These are phyloP conservation scores for Ophiostoma sp. DNA, from an alignment of 2,329 filamentous ascomycete species.

Conservation along the genomic window DNA sequence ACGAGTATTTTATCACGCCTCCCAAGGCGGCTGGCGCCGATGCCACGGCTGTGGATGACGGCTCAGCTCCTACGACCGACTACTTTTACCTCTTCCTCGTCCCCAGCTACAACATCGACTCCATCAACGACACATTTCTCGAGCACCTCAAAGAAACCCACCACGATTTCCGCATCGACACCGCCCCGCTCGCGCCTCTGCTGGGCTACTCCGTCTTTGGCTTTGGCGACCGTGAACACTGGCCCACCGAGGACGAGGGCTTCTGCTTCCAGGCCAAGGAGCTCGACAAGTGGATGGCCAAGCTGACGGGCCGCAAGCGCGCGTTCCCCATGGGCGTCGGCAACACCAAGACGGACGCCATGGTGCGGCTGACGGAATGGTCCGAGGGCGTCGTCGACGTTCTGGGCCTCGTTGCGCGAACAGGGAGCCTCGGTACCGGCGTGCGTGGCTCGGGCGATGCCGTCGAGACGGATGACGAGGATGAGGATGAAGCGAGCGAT, in stretches of 20 bases:
- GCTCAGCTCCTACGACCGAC: constrained; percentile 48
- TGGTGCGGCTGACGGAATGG: constrained; percentile 74
- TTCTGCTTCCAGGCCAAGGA: constrained; percentile 93
- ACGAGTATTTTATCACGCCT: constrained; percentile 83
- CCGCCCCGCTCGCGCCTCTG: constrained; percentile 72
- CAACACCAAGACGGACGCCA: constrained; percentile 72
- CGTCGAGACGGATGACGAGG: constrained; percentile 80
- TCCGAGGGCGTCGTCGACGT: constrained; percentile 70
- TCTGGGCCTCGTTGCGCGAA: constrained; percentile 62
- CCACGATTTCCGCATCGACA: constrained; percentile 95
- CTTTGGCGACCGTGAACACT: constrained; percentile 86
- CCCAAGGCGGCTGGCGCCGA: constrained; percentile 52
- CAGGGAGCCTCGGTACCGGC: constrained; percentile 60
- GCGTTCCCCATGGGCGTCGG: constrained; percentile 88
- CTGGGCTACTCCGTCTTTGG: constrained; percentile 93
- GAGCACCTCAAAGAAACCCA: constrained; percentile 89
- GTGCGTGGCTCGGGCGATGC: constrained; percentile 80
- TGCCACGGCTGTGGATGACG: constrained; percentile 29
- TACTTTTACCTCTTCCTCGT: constrained; percentile 83
- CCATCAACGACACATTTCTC: constrained; percentile 82
- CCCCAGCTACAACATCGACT: constrained; percentile 94
- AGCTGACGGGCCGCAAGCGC: constrained; percentile 79
- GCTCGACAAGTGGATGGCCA: constrained; percentile 96
- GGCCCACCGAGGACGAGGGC: constrained; percentile 86
- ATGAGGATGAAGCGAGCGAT: constrained; percentile 70